Base-by-base conservation (phyloP, 164 flowering plant species). In the Chimonanthus salicifolius region DNA sequence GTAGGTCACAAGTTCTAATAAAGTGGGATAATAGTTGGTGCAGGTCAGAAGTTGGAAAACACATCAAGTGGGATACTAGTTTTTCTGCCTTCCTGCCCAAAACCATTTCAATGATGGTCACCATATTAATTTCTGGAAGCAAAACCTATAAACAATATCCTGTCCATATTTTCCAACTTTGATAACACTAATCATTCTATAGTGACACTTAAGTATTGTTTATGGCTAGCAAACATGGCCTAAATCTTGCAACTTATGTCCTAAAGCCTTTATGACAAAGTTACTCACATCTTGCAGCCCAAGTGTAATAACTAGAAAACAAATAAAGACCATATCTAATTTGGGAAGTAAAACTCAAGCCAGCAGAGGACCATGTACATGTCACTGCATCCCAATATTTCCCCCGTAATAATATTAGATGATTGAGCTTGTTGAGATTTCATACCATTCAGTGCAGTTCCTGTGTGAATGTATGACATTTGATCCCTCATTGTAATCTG, bases 361-460 rank as follows among this genome's bases (percentile, higher is more conserved):
- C 11, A 54, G 15, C 60, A 54, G 11, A 54, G 16, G 3, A 13
- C 60, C n/a, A 54, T n/a, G 16, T 33, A 54, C 60, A 54, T 54
- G 11, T 54, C n/a, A 11, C 60, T 54, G 16, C 33, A 33, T 54
- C 11, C 60, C 16, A 15, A 54, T n/a, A 51, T 16, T 21, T 62
- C 5, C 4, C 16, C 33, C 4, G 18, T 46, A 18, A 62, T 50
- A 62, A n/a, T 43, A 47, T 13, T 20, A 49, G 16, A 54, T 8
- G n/a, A 54, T 54, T 54, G 4, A 54, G 9, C 16, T 66, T 13
- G 45, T 62, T 47, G 6, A 64, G 67, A 64, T 46, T 74, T 9
- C 72, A 68, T 11, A 94, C 99, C 98, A 96, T 83, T 96, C 99
- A 70, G 91, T 70, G 74, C 99, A 96, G 77, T 83, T 85, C 72